Conservation (phyloP, 1,284 basidiomycete species). For the Megacollybia platyphylla region DNA sequence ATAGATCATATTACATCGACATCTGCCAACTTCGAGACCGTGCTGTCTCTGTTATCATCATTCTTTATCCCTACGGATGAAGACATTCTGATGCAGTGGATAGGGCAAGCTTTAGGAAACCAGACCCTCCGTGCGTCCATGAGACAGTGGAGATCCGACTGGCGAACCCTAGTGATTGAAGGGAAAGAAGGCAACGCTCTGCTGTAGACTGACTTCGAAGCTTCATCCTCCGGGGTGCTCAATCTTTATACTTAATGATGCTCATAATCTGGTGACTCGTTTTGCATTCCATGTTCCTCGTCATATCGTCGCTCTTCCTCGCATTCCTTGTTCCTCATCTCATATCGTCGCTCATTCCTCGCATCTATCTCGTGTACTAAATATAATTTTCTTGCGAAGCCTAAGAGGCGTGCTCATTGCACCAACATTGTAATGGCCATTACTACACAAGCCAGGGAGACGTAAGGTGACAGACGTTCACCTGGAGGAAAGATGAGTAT, state of each 20-base stretch:
- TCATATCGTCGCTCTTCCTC: no score
- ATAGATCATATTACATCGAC: conserved; percentile 66
- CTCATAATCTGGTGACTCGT: no score
- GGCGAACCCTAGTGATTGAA: conserved; percentile 52
- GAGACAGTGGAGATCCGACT: conserved; percentile 57
- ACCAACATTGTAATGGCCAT: conserved; percentile 61
- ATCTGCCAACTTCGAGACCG: conserved; percentile 82
- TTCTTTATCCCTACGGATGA: conserved; percentile 90
- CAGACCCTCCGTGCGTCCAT: conserved; percentile 63
- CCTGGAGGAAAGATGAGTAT: conserved; percentile 26
- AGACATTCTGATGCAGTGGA: conserved; percentile 69
- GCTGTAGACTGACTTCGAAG: conserved; percentile 25
- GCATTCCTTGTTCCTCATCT: no score
- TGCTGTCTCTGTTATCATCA: conserved; percentile 78
- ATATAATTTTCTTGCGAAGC: no score
- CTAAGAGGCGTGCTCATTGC: conserved; percentile 14
- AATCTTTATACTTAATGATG: no score
- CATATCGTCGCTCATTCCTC: no score
- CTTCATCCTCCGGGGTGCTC: neutral
- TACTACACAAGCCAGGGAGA: conserved; percentile 66
- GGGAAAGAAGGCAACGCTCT: conserved; percentile 56
- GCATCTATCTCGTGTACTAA: no score
- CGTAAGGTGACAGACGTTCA: conserved; percentile 76
- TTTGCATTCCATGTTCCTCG: no score
- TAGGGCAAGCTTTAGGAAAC: conserved; percentile 60